Conservation (phyloP, 352 stramenopile genomes). For the Phytophthora pluvialis region DNA sequence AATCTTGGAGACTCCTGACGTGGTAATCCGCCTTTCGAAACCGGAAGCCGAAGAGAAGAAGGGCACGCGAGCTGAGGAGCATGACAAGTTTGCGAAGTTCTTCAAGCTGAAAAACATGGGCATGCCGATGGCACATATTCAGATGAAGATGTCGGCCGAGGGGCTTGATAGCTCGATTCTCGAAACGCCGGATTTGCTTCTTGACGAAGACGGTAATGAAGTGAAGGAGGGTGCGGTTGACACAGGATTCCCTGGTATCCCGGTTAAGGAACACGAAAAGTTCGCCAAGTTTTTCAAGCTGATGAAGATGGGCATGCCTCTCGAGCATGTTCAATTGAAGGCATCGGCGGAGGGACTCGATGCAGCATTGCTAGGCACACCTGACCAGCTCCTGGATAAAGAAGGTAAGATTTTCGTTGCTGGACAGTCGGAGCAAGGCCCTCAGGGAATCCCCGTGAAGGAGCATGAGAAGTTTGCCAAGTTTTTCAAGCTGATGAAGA, state of each 20-base stretch:
- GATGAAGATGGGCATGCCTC: conserved; percentile 87
- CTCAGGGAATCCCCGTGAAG: conserved; percentile 54
- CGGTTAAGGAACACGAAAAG: conserved; percentile 87
- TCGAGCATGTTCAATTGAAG: conserved; percentile 92
- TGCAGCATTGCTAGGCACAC: conserved; percentile 54
- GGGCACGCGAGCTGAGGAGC: conserved; percentile 62
- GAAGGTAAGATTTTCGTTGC: conserved; percentile 53
- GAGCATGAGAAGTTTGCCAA: conserved; percentile 78
- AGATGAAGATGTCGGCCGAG: conserved; percentile 94
- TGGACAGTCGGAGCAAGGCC: conserved; percentile 17
- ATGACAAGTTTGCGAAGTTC: conserved; percentile 88
- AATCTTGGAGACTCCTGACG: conserved; percentile 73
- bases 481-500: conserved; percentile 85
- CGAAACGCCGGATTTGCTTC: conserved; percentile 67
- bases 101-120: conserved; percentile 97
- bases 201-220: conserved; percentile 72
- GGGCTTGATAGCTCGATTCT: conserved; percentile 90
- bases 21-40: conserved; percentile 91
- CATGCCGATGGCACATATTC: conserved; percentile 92
- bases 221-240: conserved; percentile 35
- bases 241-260: conserved; percentile 45
- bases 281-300: conserved; percentile 97
- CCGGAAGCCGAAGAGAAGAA: conserved; percentile 48
- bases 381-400: conserved; percentile 59
- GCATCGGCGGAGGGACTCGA: conserved; percentile 66